These are phyloP conservation scores for Bjerkandera adusta DNA, from an alignment of 1,284 basidiomycete genomes.

Conservation along the genomic window DNA sequence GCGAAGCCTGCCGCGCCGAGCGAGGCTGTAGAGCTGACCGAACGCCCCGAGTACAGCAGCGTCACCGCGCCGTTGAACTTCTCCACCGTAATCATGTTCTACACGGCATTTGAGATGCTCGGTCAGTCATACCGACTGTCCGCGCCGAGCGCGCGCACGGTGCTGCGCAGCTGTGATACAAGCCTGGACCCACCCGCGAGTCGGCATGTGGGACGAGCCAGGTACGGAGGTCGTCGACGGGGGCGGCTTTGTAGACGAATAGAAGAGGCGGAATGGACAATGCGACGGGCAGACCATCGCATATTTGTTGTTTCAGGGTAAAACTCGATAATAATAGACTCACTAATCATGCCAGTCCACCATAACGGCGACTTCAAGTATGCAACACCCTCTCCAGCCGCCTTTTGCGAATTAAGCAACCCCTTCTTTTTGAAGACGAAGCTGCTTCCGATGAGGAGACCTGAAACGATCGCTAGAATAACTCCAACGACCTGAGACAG, in stretches of 20 bases:
- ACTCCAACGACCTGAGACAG: constrained; percentile 66
- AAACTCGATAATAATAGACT: constrained; percentile 38
- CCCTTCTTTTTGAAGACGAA: constrained; percentile 98
- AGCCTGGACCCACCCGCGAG: too few relatives aligned
- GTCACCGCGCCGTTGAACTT: too few relatives aligned
- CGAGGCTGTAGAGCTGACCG: too few relatives aligned
- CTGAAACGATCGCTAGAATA: constrained; percentile 80
- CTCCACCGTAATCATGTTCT: too few relatives aligned
- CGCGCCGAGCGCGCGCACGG: too few relatives aligned
- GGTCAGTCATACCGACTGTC: too few relatives aligned
- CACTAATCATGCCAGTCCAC: constrained; percentile 45
- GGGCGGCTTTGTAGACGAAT: background rate
- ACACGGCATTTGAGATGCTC: too few relatives aligned
- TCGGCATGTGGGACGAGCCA: too few relatives aligned
- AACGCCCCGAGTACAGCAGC: too few relatives aligned
- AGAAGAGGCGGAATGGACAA: background rate
- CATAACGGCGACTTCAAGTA: constrained; percentile 69
- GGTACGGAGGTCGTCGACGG: too few relatives aligned
- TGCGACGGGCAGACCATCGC: background rate
- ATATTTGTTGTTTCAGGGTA: background rate
- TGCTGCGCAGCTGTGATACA: too few relatives aligned
- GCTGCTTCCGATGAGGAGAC: constrained; percentile 89
- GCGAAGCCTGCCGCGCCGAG: too few relatives aligned
- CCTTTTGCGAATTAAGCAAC: constrained; percentile 66
- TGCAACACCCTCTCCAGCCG: constrained; percentile 89